Evolutionary conservation across 2,329 filamentous ascomycete genomes (phyloP), one percentile per base, ranked within the genome.

Genomic region (Xylariaceae sp.): DNA sequence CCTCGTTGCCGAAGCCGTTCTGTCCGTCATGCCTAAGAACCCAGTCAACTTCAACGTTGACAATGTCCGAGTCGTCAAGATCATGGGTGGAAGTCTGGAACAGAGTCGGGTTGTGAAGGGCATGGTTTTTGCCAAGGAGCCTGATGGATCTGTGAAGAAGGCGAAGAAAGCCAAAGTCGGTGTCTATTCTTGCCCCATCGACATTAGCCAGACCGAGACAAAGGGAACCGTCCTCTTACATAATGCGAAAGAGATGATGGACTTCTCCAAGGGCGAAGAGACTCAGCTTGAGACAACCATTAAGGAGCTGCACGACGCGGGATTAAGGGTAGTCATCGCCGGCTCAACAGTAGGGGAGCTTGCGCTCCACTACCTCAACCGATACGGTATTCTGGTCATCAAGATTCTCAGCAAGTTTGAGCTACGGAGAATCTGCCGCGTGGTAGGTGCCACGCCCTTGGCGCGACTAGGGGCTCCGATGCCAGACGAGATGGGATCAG

Each of bases 371-470:
- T 99, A 96, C 77, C 86, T 99, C 60, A 96, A 99, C 83, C 89
- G 92, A 67, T 96, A 88, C 74, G 91, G 89, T 70, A 97, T 99
- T 62, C 84, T 99, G 45, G 86, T 94, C 68, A 92, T 99, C 79
- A 95, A 96, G 75, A 87, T 99, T 63, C 84, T 97, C 67, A 96
- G 91, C 76, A 99, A 99, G 75, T 99, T 97, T 68, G 94, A 99
- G 76, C 84, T 99, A 57, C 87, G 94, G 64, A 84, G 94, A 67
- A 79, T 97, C 67, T 99, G 95, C 80, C 87, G 94, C 59, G 94
- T 99, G 21, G 92, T 97, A 49, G 92, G 92, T 59, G 94, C 94
- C 53, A 96, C 94, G 13, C 94, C 94, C n/a, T 81, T 99, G 58
- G 95, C 95, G 49, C 87, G 94, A 65, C 80, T 99, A 45, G 94